Evolutionary conservation across 2,329 filamentous ascomycete genomes (phyloP), one percentile per base, ranked within the genome.

Genomic region (Pseudocercospora macadamiae): DNA sequence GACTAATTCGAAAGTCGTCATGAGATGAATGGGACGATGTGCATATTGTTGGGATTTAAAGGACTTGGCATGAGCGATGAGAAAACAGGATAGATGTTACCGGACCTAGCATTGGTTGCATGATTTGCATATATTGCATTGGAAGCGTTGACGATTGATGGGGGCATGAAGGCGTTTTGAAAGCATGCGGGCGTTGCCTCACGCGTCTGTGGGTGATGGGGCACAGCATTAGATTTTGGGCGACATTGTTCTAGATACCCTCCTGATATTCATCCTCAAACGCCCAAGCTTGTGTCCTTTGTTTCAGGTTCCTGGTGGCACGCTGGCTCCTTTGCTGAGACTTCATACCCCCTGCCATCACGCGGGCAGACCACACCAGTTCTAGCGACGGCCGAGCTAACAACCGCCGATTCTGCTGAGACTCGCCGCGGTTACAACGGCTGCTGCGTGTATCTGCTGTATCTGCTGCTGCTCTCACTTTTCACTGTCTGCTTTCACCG

Each of bases 1-100:
- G 60, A 49, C 32, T 65, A 30, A 54, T 64, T n/a, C 57, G 61
- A 28, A 64, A 62, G 45, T 54, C 52, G 14, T 60, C 59, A 54
- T 64, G 60, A 64, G 25, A 55, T 26, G 32, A 34, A 32, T 16
- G 16, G 54, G 34, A 47, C 44, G 23, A 39, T 42, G 16, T 48
- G 54, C 47, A 34, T 30, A 45, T 45, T 51, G 53, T 53, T 57
- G 58, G 36, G 39, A 60, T 48, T 18, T 60, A 55, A 26, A 53
- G 36, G 32, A 26, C 44, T 34, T 51, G 58, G 58, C 58, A 48
- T 57, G 53, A 54, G 54, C 42, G 54, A 53, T 28, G 51, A 53
- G n/a, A 10, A n/a, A 34, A 42, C 34, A 28, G 19, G 42, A 47
- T 47, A 47, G 42, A 26, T 5, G 14, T 47, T 7, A 10, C 42